Conservation (phyloP, 371 early-diverging fungal species). For the Haplosporangium sp. region DNA sequence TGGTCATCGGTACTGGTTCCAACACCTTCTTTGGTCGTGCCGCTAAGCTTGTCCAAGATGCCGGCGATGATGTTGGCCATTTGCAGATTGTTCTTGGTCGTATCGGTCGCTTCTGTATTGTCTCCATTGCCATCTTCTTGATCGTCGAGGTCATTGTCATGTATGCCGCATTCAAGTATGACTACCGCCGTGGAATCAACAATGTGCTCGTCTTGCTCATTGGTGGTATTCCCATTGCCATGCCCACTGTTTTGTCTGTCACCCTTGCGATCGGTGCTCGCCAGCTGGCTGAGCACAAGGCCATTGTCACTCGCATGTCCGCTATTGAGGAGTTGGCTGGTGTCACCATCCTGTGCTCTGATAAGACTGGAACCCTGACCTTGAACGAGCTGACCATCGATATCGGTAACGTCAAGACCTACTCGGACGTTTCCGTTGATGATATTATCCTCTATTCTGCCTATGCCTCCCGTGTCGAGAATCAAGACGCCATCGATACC, state of each 20-base stretch:
- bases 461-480: conserved; percentile 75
- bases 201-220: conserved; percentile 80
- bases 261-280: conserved; percentile 94
- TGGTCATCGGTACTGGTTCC: conserved; percentile 86
- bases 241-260: conserved; percentile 89
- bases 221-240: conserved; percentile 84
- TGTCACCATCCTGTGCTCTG: conserved; percentile 92
- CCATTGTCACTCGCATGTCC: conserved; percentile 88
- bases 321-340: conserved; percentile 95
- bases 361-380: conserved; percentile 97
- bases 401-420: conserved; percentile 70
- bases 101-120: conserved; percentile 89
- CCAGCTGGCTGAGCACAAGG: conserved; percentile 91
- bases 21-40: conserved; percentile 93
- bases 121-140: conserved; percentile 74
- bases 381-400: conserved; percentile 89
- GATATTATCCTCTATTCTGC: conserved; percentile 70
- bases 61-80: conserved; percentile 88
- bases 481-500: conserved; percentile 83
- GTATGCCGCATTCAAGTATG: conserved; percentile 80
- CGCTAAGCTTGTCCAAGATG: conserved; percentile 81
- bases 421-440: conserved; percentile 66
- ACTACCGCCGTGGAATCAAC: conserved; percentile 76
- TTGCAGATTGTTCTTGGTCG: conserved; percentile 89
- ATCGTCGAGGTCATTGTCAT: conserved; percentile 84